Base-by-base conservation (phyloP, 768 basidiomycete species). In the Suillus plorans region DNA sequence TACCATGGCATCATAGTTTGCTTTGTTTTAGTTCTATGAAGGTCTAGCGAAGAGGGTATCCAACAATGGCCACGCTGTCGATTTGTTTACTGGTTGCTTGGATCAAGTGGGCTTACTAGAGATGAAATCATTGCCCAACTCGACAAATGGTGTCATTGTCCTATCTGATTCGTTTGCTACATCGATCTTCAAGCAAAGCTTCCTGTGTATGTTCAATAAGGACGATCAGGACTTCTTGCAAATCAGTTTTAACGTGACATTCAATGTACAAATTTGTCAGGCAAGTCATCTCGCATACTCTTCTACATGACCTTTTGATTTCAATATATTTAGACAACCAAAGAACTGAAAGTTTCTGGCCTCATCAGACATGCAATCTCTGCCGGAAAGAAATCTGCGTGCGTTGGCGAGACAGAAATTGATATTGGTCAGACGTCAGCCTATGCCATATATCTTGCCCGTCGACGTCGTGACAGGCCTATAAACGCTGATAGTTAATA, bases 231-330 rank as follows among this genome's bases (percentile, higher is more conserved):
- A 96, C 2, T 85, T 92, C 68, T 82, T 99, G 34, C 87, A 91
- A 72, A 98, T 99, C 95, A 97, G 97, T 63, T 99, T 99, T 81
- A 99, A 99, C 71, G 97, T 95, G 10, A 99, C 96, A 0, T 97
- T 99, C 69, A 97, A 99, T 75, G 97, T 99, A 31, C 92, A 28
- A 28, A 28, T 28, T 28, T 28, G 28, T 28, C 28, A 96, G 86
- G 94, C 94, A 70, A 49, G 76, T 70, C 22, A 25, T 63, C 39
- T 47, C 9, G 10, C 56, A 34, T 36, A 18, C 7, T 61, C n/a
- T 10, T 2, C 9, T 44, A 41, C 12, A 36, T 25, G 3, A 22
- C 16, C 22, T 25, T 42, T 16, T 61, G 52, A 68, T 63, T 56
- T 66, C 57, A 63, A 39, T 28, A 45, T 62, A 20, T 20, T 28